Percentiles rank a stretch among this genome's conserved stretches.
These are phyloP conservation scores for Boletus rubroflammeus DNA, from an alignment of 768 basidiomycete species.

Conservation along the genomic window DNA sequence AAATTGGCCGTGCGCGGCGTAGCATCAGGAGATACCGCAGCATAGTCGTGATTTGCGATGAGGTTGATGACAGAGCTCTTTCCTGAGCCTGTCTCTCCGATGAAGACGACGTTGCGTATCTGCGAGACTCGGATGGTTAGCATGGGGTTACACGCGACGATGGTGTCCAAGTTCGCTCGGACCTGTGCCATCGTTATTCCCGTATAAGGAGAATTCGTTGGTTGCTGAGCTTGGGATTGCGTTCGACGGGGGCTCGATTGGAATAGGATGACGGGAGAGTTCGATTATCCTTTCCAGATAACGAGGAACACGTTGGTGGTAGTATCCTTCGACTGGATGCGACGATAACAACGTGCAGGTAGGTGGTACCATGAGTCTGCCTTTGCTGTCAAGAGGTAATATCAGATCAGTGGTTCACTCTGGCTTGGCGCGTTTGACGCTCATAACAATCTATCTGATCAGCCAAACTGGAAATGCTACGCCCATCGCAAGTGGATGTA, in stretches of 20 bases:
- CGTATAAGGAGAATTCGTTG: background rate
- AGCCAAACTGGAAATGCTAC: background rate
- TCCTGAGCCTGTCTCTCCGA: slow-evolving; percentile 33
- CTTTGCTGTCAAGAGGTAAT: background rate
- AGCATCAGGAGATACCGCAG: slow-evolving; percentile 27
- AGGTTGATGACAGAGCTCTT: slow-evolving; percentile 46
- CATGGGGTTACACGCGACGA: background rate
- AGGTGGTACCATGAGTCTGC: background rate
- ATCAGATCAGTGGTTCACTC: background rate
- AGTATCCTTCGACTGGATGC: background rate
- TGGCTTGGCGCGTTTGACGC: background rate
- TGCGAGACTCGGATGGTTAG: slow-evolving; percentile 5
- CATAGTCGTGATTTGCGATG: slow-evolving; percentile 22
- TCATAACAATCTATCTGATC: background rate
- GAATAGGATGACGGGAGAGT: background rate
- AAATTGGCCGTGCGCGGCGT: slow-evolving; percentile 32
- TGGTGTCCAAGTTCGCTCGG: background rate
- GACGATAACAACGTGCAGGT: background rate
- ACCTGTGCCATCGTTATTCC: slow-evolving; percentile 5
- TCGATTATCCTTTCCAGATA: background rate
- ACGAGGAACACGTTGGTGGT: background rate
- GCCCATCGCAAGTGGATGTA: background rate
- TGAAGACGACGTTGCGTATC: slow-evolving; percentile 34
- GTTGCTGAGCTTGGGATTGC: background rate
- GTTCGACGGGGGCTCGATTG: background rate